Base-by-base conservation (phyloP, 2,329 filamentous ascomycete species). In the Dactylella cylindrospora region DNA sequence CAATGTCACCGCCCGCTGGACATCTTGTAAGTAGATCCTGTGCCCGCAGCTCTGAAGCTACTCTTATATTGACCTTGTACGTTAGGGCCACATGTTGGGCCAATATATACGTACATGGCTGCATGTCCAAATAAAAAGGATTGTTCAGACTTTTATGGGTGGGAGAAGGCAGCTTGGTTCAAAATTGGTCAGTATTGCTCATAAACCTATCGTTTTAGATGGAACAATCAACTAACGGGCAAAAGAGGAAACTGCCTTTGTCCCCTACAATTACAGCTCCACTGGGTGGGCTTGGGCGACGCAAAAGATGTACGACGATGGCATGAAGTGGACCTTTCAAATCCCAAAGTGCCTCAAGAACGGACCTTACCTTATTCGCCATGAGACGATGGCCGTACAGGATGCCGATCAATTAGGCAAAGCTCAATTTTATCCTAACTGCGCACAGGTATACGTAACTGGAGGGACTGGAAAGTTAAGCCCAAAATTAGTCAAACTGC, bases 241-340 rank as follows among this genome's bases (percentile, higher is more conserved):
- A n/a, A 19, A 36, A 55, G 51, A 55, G 33, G 51, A 55, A 33
- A 41, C 51, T 12, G 33, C 33, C 2, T 47, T 47, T 13, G 20
- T 55, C 3, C 43, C 51, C 20, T 26, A 33, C 3, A 43, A 55
- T 9, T 66, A 49, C 35, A 55, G 57, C 17, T 54, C 64, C 15
- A 51, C 45, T 3, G 64, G 60, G 1, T 45, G 45, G 22, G 26
- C 45, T 2, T 66, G 65, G 65, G 65, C 65, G 3, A 66, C 65
- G 1, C 65, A 66, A 32, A 66, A 65, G 19, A 41, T 66, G 41
- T 66, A 65, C 22, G 61, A 66, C 13, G 61, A 65, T 15, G 65
- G 65, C 9, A 62, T 57, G 38, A 65, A 53, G 1, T 66, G 65
- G 65, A 51, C 61, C 1, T 66, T 64, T 20, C 25, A 45, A n/a